Conservation (phyloP, 768 basidiomycete genomes). For the Leccinellum albellum region DNA sequence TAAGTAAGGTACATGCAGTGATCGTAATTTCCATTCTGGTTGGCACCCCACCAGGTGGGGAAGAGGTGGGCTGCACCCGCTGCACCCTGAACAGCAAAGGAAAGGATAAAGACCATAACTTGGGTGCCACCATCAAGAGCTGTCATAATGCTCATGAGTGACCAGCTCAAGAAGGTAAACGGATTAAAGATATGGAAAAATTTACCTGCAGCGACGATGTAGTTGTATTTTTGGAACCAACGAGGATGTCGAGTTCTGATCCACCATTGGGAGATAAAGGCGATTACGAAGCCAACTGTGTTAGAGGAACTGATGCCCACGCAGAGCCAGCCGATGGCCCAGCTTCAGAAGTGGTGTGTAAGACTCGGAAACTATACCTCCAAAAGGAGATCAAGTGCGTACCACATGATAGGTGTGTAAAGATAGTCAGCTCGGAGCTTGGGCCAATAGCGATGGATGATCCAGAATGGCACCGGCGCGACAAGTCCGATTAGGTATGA, state of each 20-base stretch:
- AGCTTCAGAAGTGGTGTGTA: constrained; percentile 7
- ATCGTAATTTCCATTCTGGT: constrained; percentile 43
- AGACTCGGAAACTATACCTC: not conserved
- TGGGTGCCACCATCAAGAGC: constrained; percentile 40
- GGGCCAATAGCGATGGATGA: constrained; percentile 36
- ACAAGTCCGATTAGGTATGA: constrained; percentile 30
- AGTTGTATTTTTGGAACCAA: constrained; percentile 38
- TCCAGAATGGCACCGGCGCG: constrained; percentile 41
- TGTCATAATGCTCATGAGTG: not conserved
- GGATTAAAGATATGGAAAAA: not conserved
- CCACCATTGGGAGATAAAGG: constrained; percentile 36
- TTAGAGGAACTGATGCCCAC: constrained; percentile 28
- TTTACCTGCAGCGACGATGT: constrained; percentile 40
- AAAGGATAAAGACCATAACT: constrained; percentile 22
- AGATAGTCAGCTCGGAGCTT: constrained; percentile 22
- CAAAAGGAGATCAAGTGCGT: constrained; percentile 2
- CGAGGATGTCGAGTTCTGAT: constrained; percentile 35
- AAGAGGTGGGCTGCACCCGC: constrained; percentile 46
- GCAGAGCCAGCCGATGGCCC: constrained; percentile 16
- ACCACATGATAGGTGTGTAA: constrained; percentile 32
- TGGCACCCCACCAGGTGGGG: constrained; percentile 59
- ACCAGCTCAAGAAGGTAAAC: not conserved
- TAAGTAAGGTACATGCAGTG: constrained; percentile 20
- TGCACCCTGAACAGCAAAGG: constrained; percentile 49
- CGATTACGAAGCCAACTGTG: constrained; percentile 18